Evolutionary conservation across 2,329 filamentous ascomycete genomes (phyloP).

Genomic region (Aureobasidium sp.): DNA sequence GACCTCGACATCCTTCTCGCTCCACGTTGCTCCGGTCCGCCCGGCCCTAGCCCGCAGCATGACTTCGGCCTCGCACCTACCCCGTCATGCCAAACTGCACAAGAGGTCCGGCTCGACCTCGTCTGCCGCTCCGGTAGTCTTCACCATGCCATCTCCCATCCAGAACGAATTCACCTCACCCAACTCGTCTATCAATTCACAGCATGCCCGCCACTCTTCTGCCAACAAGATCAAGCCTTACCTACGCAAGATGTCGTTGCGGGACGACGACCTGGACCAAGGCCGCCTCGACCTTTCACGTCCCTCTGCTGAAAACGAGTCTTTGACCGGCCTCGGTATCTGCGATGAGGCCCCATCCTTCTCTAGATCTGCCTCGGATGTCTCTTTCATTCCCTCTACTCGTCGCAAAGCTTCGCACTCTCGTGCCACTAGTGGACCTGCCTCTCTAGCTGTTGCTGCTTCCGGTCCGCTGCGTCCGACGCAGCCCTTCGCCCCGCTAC

Average conservation of each 20-base stretch:
- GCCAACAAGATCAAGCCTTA: constrained; percentile 48
- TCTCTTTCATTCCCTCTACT: constrained; percentile 36
- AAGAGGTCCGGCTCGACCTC: constrained; percentile 26
- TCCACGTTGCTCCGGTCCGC: not conserved
- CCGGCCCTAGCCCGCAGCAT: constrained; percentile 14
- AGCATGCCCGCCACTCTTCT: constrained; percentile 19
- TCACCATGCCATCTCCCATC: constrained; percentile 27
- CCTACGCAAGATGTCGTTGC: constrained; percentile 46
- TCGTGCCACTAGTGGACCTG: constrained; percentile 52
- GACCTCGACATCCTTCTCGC: constrained; percentile 8
- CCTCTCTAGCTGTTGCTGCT: constrained; percentile 37
- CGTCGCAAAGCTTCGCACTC: constrained; percentile 38
- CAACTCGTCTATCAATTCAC: constrained; percentile 10
- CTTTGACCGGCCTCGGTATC: constrained; percentile 47
- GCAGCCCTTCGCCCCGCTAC: constrained; percentile 49
- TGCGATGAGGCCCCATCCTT: constrained; percentile 37
- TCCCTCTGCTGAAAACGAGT: constrained; percentile 49
- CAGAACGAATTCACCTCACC: constrained; percentile 23
- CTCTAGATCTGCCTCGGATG: constrained; percentile 37
- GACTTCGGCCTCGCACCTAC: constrained; percentile 14
- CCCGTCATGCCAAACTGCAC: constrained; percentile 24
- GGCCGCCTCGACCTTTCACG: constrained; percentile 47
- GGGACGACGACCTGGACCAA: constrained; percentile 36
- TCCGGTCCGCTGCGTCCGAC: constrained; percentile 42
- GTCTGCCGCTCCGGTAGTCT: constrained; percentile 24